phyloP scores from a whole-genome alignment of 805 yeast genomes.

The Saturnispora gosingensis region DNA sequence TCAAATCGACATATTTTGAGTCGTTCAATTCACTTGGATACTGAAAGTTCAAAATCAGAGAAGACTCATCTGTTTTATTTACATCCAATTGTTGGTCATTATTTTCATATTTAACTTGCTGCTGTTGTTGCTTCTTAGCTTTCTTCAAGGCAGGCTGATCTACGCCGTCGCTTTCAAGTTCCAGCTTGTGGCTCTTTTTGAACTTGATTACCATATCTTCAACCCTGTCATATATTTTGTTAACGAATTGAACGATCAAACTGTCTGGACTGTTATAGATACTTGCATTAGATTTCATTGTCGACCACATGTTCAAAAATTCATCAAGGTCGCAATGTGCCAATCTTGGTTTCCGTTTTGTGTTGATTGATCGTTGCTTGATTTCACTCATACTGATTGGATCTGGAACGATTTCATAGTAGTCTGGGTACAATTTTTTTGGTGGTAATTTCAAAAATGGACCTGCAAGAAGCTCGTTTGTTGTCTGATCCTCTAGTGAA shows the following conservation, averaged over 20 bases:
- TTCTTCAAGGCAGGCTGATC: not conserved
- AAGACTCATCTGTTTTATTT: not conserved
- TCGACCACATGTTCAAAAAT: slow-evolving; percentile 37
- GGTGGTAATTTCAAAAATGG: slow-evolving; percentile 60
- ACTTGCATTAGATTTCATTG: slow-evolving; percentile 50
- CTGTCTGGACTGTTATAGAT: slow-evolving; percentile 62
- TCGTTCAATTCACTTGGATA: slow-evolving; percentile 1
- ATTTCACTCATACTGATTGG: slow-evolving; percentile 56
- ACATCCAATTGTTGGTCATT: not conserved
- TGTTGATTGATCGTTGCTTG: slow-evolving; percentile 34
- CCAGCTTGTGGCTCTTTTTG: not conserved
- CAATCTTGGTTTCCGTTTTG: slow-evolving; percentile 31
- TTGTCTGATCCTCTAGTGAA: slow-evolving; percentile 11
- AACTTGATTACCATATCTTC: not conserved
- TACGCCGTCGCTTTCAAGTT: not conserved
- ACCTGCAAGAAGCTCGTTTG: slow-evolving; percentile 28
- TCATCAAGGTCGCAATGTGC: slow-evolving; percentile 18
- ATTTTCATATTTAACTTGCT: not conserved
- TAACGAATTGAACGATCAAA: slow-evolving; percentile 54
- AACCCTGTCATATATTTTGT: not conserved
- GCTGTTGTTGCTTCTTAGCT: not conserved
- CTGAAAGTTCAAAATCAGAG: not conserved
- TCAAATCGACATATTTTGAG: slow-evolving; percentile 3
- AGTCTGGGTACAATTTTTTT: slow-evolving; percentile 63
- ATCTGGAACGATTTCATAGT: slow-evolving; percentile 55